Evolutionary conservation across 129 eudicot species (phyloP), one percentile per base, ranked within the genome.

Genomic region (Apium graveolens): DNA sequence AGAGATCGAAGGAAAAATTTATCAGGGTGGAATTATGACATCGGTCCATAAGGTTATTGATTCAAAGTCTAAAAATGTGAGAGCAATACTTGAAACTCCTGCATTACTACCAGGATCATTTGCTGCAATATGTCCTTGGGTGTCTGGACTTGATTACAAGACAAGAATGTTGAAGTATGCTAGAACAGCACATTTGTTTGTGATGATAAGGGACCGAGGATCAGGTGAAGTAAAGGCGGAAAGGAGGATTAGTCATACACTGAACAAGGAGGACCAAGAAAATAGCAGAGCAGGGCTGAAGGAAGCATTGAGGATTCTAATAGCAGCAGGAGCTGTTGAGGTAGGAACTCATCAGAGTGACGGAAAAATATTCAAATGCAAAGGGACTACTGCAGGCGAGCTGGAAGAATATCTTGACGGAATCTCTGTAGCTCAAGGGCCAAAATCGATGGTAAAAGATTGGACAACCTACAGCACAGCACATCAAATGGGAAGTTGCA

Each of bases 401-500:
- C 41, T 93, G 13, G 92, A 93, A 79, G 90, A 81, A 69, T 93
- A 91, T 72, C 74, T 93, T 63, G 92, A 87, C 51, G 82, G 83
- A 4, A 91, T 93, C 5, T 81, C 66, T 16, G 93, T 88, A 5
- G 62, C 70, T 5, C 87, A 87, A 2, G 98, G 98, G 83, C 97
- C 97, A 2, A 76, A 80, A 75, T 81, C 93, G 6, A n/a, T 85
- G 76, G 88, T 84, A 34, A 74, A 83, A 85, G 70, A 86, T 46
- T 92, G 95, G 95, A 89, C 83, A 8, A 81, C 88, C 7, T 93
- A 91, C 49, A 73, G 88, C 81, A 86, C 98, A 1, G 98, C 98
- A 5, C 98, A 93, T 86, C 98, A 93, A 80, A 91, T 93, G 96
- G 96, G 97, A 77, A 93, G 98, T 79, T 93, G 98, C 51, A 85